These are phyloP conservation scores for Picea glauca DNA, from an alignment of 75 land plant species.

Conservation along the genomic window DNA sequence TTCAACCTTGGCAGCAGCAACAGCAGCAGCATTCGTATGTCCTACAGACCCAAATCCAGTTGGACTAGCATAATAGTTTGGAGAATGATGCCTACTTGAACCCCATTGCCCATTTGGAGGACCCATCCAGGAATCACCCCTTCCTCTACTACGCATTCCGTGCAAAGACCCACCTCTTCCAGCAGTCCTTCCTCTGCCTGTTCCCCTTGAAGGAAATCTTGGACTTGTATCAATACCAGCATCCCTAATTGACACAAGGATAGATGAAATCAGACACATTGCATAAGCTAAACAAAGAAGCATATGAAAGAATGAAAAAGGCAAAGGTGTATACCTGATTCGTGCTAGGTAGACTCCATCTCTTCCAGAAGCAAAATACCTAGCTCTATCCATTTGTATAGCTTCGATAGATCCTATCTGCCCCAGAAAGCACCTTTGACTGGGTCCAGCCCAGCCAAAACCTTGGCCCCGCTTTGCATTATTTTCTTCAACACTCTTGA, in stretches of 20 bases:
- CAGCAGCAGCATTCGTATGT: slow-evolving; percentile 47
- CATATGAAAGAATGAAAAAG: background rate
- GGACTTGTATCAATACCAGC: slow-evolving; percentile 9
- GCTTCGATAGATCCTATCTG: slow-evolving; percentile 14
- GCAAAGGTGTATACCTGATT: slow-evolving; percentile 13
- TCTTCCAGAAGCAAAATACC: slow-evolving; percentile 13
- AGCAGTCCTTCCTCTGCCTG: slow-evolving; percentile 17
- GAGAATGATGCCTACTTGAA: slow-evolving; percentile 33
- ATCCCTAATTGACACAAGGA: slow-evolving; percentile 27
- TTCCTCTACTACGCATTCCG: slow-evolving; percentile 33
- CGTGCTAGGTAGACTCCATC: slow-evolving; percentile 9
- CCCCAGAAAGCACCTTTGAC: background rate
- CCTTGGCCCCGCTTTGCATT: slow-evolving; percentile 10
- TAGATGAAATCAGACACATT: background rate
- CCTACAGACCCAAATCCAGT: slow-evolving; percentile 26
- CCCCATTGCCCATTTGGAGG: slow-evolving; percentile 10
- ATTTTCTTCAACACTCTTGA: slow-evolving; percentile 20
- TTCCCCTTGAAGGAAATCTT: slow-evolving; percentile 26
- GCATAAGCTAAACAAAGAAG: slow-evolving; percentile 18
- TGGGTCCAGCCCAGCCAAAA: slow-evolving; percentile 7
- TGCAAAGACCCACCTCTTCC: slow-evolving; percentile 20
- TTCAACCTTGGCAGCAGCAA: slow-evolving; percentile 63
- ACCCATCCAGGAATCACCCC: slow-evolving; percentile 18
- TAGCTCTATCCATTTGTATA: slow-evolving; percentile 5
- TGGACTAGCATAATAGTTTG: slow-evolving; percentile 20